Evolutionary conservation across 495 filamentous ascomycete genomes (phyloP).

Genomic region (Xylaria telfairii): DNA sequence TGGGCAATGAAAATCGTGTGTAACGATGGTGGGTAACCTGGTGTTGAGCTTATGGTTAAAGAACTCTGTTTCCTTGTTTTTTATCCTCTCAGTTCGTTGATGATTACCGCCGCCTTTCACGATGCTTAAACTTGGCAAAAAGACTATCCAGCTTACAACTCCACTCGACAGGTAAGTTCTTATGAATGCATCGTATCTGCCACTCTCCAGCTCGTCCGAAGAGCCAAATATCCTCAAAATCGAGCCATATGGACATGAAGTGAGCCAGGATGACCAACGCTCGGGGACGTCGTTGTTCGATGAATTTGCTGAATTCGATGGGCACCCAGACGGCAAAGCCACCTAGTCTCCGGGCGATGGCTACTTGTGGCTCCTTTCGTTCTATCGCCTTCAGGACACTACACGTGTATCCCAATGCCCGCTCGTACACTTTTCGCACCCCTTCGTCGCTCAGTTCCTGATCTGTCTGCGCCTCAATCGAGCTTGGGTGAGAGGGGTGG

Average conservation of each 20-base stretch:
- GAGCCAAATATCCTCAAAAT: slow-evolving; percentile 46
- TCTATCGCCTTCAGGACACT: slow-evolving; percentile 39
- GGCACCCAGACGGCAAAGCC: slow-evolving; percentile 48
- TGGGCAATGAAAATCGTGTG: neutral
- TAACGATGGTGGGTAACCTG: neutral
- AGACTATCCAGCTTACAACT: slow-evolving; percentile 45
- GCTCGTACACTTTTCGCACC: slow-evolving; percentile 39
- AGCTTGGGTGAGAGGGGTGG: slow-evolving; percentile 28
- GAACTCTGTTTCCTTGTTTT: neutral
- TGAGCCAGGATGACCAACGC: slow-evolving; percentile 49
- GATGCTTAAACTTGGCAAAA: slow-evolving; percentile 35
- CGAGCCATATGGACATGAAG: slow-evolving; percentile 45
- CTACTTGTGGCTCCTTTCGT: slow-evolving; percentile 33
- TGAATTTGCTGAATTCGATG: slow-evolving; percentile 39
- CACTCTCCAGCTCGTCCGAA: slow-evolving; percentile 45
- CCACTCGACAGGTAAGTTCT: slow-evolving; percentile 46
- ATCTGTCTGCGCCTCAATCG: slow-evolving; percentile 33
- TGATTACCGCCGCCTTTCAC: slow-evolving; percentile 22
- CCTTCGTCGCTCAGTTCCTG: slow-evolving; percentile 41
- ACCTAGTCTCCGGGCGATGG: slow-evolving; percentile 43
- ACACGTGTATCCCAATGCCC: slow-evolving; percentile 44
- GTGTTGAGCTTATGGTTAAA: neutral
- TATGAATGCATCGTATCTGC: slow-evolving; percentile 50
- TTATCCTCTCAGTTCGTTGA: neutral
- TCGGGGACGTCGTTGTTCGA: slow-evolving; percentile 46